A percentile compares a stretch with the other conserved stretches of the same genome.
Conservation (phyloP, 2,329 filamentous ascomycete species). For the Xylaria multiplex region DNA sequence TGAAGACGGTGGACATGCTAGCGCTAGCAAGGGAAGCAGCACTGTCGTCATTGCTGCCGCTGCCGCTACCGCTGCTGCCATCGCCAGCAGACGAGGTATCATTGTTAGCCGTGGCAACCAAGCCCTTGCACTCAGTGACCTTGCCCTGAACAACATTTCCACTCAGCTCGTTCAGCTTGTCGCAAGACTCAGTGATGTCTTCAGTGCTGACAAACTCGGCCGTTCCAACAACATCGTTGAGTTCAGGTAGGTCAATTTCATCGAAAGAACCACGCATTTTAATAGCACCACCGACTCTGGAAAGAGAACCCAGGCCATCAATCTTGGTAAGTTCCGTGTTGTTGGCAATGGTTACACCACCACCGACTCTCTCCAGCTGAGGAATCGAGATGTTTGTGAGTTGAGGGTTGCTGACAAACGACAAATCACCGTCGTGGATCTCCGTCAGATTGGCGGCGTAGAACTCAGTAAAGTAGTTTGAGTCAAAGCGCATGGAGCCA, state of each 20-base stretch:
- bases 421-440: slow-evolving; percentile 68
- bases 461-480: slow-evolving; percentile 74
- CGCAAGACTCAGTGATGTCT: slow-evolving; percentile 67
- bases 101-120: slow-evolving; percentile 64
- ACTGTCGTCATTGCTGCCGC: slow-evolving; percentile 47
- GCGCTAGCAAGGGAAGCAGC: slow-evolving; percentile 58
- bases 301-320: slow-evolving; percentile 73
- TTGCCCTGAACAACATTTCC: slow-evolving; percentile 60
- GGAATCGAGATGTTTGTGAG: slow-evolving; percentile 82
- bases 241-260: slow-evolving; percentile 72
- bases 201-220: slow-evolving; percentile 75
- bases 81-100: slow-evolving; percentile 48
- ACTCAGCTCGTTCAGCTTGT: slow-evolving; percentile 59
- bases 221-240: slow-evolving; percentile 75
- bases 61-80: slow-evolving; percentile 43
- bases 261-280: slow-evolving; percentile 87
- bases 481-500: slow-evolving; percentile 84
- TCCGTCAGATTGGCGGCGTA: slow-evolving; percentile 75
- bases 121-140: slow-evolving; percentile 59
- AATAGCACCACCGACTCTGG: slow-evolving; percentile 80
- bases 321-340: slow-evolving; percentile 79
- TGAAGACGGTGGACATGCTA: slow-evolving; percentile 60
- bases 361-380: slow-evolving; percentile 72
- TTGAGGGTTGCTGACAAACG: slow-evolving; percentile 70
- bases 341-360: slow-evolving; percentile 86